These are phyloP conservation scores for Spergularia marina DNA, from an alignment of 148 eudicot species.

Conservation along the genomic window DNA sequence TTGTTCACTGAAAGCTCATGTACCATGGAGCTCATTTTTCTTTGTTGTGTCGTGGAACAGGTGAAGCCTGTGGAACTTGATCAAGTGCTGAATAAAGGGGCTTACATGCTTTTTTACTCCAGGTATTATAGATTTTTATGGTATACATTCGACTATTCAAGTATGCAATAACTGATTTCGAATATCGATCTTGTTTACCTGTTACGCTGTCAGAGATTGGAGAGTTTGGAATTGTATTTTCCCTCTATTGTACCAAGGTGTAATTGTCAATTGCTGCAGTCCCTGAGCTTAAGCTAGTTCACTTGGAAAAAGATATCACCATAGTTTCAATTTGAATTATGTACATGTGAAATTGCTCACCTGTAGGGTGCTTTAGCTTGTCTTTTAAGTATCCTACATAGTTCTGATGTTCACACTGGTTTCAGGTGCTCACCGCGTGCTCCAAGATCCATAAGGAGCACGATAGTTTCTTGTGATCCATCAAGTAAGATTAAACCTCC, in stretches of 20 bases:
- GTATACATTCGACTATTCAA: neutral
- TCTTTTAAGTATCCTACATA: neutral
- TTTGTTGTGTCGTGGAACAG: constrained; percentile 34
- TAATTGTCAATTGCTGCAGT: neutral
- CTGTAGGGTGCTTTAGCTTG: neutral
- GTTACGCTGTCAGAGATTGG: neutral
- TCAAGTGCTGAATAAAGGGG: constrained; percentile 66
- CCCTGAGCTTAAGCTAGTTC: neutral
- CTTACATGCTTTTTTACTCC: constrained; percentile 91
- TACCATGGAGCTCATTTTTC: neutral
- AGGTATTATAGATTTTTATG: constrained; percentile 39
- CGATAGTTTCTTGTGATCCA: constrained; percentile 37
- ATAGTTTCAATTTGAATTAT: neutral
- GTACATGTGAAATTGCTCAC: neutral
- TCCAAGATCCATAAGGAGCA: constrained; percentile 60
- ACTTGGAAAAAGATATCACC: no score
- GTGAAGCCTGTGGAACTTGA: constrained; percentile 64
- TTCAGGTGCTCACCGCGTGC: constrained; percentile 86
- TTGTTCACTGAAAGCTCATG: neutral
- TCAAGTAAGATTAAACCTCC: constrained; percentile 36
- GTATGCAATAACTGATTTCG: neutral
- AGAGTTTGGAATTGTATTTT: neutral
- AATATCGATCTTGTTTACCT: neutral
- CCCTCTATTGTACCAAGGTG: neutral
- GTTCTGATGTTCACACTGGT: constrained; percentile 4